Percentiles rank a stretch among this genome's conserved stretches.
Conservation (phyloP, 1,284 basidiomycete genomes). For the Laetiporus sulphureus region DNA sequence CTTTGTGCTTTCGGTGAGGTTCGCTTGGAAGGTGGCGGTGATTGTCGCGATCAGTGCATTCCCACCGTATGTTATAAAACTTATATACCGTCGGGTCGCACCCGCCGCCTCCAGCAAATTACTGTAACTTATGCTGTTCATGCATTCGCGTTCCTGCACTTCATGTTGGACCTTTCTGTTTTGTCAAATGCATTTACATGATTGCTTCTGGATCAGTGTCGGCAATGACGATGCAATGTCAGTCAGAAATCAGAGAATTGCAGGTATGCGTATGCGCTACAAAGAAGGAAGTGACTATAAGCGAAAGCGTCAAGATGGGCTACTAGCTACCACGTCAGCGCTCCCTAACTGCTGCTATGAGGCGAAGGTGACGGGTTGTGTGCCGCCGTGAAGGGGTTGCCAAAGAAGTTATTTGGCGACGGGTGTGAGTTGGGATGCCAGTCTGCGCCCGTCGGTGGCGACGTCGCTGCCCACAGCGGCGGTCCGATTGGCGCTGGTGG, state of each 20-base stretch:
- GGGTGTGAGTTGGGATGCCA: conserved; percentile 49
- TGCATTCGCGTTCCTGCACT: conserved; percentile 4
- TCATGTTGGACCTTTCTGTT: too few relatives aligned
- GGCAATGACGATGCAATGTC: conserved; percentile 21
- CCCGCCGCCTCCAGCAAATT: conserved; percentile 95
- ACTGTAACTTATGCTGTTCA: conserved; percentile 36
- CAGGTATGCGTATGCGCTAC: conserved; percentile 23
- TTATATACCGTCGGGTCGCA: conserved; percentile 79
- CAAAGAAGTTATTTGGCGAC: conserved; percentile 36
- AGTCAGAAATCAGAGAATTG: conserved; percentile 23
- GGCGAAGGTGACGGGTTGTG: conserved; percentile 44
- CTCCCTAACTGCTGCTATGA: conserved; percentile 40
- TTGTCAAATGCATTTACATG: too few relatives aligned
- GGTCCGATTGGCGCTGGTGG: conserved; percentile 3
- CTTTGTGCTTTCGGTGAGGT: conserved; percentile 85
- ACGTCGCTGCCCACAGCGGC: conserved; percentile 34
- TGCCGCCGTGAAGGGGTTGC: conserved; percentile 35
- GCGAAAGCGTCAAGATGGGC: conserved; percentile 22
- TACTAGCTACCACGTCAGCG: conserved; percentile 14
- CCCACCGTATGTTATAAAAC: conserved; percentile 88
- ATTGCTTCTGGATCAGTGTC: conserved; percentile 18
- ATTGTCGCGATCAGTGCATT: conserved; percentile 93
- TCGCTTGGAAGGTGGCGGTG: conserved; percentile 93
- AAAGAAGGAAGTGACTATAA: conserved; percentile 13
- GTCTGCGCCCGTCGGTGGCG: conserved; percentile 29